phyloP scores from a whole-genome alignment of 2,329 filamentous ascomycete genomes.

The Exophiala bonariae region DNA sequence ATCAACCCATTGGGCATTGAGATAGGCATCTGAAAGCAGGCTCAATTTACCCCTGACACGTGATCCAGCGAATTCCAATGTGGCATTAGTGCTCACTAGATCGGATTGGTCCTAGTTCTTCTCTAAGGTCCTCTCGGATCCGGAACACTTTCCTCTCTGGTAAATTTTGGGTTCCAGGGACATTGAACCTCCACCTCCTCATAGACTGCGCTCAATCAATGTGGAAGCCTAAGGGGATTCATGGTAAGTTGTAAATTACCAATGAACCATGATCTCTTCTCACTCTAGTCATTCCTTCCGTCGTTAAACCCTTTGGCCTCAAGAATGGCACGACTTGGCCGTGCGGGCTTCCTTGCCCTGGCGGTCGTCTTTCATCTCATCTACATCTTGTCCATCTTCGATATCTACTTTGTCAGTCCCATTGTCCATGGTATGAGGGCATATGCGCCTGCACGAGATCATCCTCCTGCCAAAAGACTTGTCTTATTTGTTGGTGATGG shows the following conservation, averaged over 20 bases:
- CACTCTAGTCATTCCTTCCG: constrained; percentile 20
- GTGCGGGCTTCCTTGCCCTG: constrained; percentile 81
- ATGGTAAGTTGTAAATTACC: no score
- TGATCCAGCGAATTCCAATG: no score
- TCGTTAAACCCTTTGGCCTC: neutral
- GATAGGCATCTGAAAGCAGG: no score
- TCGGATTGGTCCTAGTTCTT: no score
- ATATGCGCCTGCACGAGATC: constrained; percentile 63
- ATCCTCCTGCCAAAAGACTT: constrained; percentile 80
- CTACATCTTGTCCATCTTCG: constrained; percentile 95
- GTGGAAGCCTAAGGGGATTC: no score
- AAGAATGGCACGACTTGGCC: constrained; percentile 57
- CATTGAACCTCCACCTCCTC: neutral
- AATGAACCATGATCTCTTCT: constrained; percentile 15
- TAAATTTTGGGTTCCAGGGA: no score
- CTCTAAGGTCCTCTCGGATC: no score
- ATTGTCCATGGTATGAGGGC: constrained; percentile 94
- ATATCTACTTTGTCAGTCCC: constrained; percentile 97
- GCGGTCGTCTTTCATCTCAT: constrained; percentile 90
- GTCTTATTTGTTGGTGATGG: constrained; percentile 97
- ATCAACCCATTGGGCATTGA: neutral
- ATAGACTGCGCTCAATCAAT: no score
- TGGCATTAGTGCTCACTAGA: no score
- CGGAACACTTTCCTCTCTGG: no score
- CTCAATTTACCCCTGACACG: no score